Evolutionary conservation across 208 protist genomes (phyloP).

Genomic region (Leishmania guyanensis): DNA sequence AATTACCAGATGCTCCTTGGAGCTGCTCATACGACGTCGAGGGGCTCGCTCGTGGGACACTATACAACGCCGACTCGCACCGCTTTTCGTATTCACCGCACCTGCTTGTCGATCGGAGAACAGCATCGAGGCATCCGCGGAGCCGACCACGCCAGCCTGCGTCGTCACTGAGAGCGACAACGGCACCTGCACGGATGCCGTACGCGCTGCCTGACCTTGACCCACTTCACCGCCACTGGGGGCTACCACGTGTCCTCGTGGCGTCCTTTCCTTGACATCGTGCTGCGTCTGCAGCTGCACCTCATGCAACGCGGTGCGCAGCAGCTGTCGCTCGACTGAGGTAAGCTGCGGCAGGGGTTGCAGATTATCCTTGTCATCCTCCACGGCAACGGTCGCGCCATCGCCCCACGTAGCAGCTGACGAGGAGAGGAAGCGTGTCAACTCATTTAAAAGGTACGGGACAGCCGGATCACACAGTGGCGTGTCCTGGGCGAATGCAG

Average conservation of each 20-base stretch:
- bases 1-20: neutral
- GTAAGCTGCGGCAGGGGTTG: constrained; percentile 20
- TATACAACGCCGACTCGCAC: neutral
- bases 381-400: neutral
- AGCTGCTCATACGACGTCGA: neutral
- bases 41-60: neutral
- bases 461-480: neutral
- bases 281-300: neutral
- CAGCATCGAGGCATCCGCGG: neutral
- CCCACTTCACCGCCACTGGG: neutral
- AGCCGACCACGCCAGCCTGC: neutral
- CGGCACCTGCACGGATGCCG: constrained; percentile 3
- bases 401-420: constrained; percentile 1
- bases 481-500: neutral
- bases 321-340: constrained; percentile 35
- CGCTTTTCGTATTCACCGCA: neutral
- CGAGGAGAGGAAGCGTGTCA: constrained; percentile 16
- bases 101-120: neutral
- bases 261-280: neutral
- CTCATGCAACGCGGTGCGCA: constrained; percentile 31
- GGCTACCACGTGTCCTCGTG: neutral
- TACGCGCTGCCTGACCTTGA: neutral
- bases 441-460: constrained; percentile 16
- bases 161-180: neutral
- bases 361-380: neutral